Base-by-base conservation (phyloP, 108 stramenopile genomes). In the Aurantiochytrium sp. region DNA sequence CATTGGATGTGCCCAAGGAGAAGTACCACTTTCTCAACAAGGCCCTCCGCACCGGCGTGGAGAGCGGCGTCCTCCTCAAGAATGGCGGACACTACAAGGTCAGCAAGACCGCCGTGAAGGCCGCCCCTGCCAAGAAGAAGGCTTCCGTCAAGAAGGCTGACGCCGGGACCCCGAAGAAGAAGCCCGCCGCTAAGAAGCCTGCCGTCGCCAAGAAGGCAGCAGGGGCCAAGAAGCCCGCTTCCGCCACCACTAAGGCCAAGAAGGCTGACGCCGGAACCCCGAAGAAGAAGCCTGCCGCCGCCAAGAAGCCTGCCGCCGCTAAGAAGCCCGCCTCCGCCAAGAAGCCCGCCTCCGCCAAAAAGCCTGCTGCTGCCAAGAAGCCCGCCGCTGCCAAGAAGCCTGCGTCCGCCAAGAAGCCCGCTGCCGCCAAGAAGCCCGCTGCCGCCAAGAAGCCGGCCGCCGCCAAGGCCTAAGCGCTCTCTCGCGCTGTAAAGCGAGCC, bases 11-110 rank as follows among this genome's bases (percentile, higher is more conserved):
- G 73, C 42, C 39, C 42, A 48, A 81, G 42, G 45, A 81, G 42
- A 81, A 81, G 73, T 48, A 27, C 73, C 73, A 81, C 24, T 48
- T 81, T 30, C 73, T 81, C 21, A 81, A 81, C 45, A 65, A 65
- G 59, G 73, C 73, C 30, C 73, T 81, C 1, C 45, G 42, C 15
- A 81, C 39, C 27, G 73, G 73, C 12, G 73, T 81, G 42, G 73
- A 81, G 73, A 21, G 19, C 73, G 73, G 73, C 73, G 73, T 81
- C 24, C 73, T 81, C 19, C 42, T 81, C 42, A 81, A 81, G 73
- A 81, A 81, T 24, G 73, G 73, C 39, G 73, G 73, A 22, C 73
- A 81, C 73, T 81, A 81, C 73, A 81, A 81, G 73, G 42, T 81
- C 36, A 30, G 19, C 45, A 48, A 41, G 39, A 30, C 39, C 39